Percentiles rank a stretch among this genome's conserved stretches.
Evolutionary conservation across 2,329 filamentous ascomycete genomes (phyloP).

Genomic region (Thelonectria discophora): DNA sequence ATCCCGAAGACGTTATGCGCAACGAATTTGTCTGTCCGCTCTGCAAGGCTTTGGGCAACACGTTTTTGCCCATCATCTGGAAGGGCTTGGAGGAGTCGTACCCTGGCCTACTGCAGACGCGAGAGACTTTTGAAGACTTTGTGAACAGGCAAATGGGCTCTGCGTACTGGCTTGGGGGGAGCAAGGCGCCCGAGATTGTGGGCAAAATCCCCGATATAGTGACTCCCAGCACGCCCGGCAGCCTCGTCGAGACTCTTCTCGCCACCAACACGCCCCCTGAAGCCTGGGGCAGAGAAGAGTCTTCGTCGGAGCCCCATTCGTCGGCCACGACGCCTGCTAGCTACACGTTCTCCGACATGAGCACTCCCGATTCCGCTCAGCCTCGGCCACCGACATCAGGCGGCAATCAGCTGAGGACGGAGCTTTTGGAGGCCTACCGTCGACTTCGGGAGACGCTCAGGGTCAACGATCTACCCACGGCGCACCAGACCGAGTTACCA

Average conservation of each 20-base stretch:
- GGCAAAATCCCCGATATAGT: conserved; percentile 43
- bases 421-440: conserved; percentile 68
- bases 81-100: conserved; percentile 88
- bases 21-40: conserved; percentile 97
- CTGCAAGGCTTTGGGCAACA: conserved; percentile 95
- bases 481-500: conserved; percentile 46
- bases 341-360: conserved; percentile 52
- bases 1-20: conserved; percentile 80
- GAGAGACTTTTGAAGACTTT: conserved; percentile 72
- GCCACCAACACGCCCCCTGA: conserved; percentile 49
- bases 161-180: conserved; percentile 53
- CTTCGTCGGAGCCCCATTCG: conserved; percentile 40
- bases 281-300: conserved; percentile 55
- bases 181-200: conserved; percentile 48
- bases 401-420: conserved; percentile 52
- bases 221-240: conserved; percentile 51
- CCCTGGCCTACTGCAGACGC: conserved; percentile 73
- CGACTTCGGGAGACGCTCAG: conserved; percentile 67
- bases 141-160: conserved; percentile 66
- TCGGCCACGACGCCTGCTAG: conserved; percentile 52
- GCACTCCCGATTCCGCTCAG: conserved; percentile 38
- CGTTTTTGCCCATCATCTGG: conserved; percentile 95
- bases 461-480: conserved; percentile 61
- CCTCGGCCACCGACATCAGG: conserved; percentile 28
- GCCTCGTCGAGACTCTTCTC: conserved; percentile 50